A percentile compares a stretch with the other conserved stretches of the same genome.
phyloP scores from a whole-genome alignment of 176 grass and related monocot species.

The Melocanna baccifera region DNA sequence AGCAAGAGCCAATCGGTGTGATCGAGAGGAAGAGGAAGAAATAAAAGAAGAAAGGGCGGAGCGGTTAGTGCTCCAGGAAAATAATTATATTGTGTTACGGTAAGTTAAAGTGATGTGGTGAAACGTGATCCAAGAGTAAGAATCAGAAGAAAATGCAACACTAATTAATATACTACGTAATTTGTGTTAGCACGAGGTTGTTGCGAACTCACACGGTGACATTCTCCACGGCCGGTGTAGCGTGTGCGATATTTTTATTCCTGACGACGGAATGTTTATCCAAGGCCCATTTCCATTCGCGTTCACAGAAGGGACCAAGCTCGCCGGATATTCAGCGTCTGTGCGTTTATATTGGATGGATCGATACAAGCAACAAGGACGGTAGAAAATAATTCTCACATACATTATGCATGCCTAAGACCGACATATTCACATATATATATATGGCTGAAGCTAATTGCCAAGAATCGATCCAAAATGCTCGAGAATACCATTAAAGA shows the following conservation, averaged over 20 bases:
- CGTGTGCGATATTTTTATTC: slow-evolving; percentile 22
- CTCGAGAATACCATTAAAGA: not conserved
- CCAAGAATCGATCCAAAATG: not conserved
- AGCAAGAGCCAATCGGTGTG: too few relatives aligned
- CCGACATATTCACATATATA: not conserved
- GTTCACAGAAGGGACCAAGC: not conserved
- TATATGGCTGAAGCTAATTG: not conserved
- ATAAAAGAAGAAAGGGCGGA: too few relatives aligned
- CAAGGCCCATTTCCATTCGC: not conserved
- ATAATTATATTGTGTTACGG: too few relatives aligned
- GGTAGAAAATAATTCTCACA: not conserved
- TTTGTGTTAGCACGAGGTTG: not conserved
- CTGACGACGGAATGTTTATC: not conserved
- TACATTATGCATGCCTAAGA: not conserved
- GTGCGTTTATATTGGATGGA: not conserved
- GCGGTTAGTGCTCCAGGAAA: too few relatives aligned
- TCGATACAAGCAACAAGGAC: not conserved
- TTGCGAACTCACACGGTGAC: slow-evolving; percentile 5
- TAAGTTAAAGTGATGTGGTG: too few relatives aligned
- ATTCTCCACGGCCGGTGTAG: not conserved
- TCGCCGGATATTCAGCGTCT: not conserved
- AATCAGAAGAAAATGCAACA: too few relatives aligned
- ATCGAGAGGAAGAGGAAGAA: too few relatives aligned
- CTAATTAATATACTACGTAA: not conserved
- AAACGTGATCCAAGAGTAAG: too few relatives aligned